A percentile compares a stretch with the other conserved stretches of the same genome.
Conservation (phyloP, 495 filamentous ascomycete genomes). For the Trichoderma virens region DNA sequence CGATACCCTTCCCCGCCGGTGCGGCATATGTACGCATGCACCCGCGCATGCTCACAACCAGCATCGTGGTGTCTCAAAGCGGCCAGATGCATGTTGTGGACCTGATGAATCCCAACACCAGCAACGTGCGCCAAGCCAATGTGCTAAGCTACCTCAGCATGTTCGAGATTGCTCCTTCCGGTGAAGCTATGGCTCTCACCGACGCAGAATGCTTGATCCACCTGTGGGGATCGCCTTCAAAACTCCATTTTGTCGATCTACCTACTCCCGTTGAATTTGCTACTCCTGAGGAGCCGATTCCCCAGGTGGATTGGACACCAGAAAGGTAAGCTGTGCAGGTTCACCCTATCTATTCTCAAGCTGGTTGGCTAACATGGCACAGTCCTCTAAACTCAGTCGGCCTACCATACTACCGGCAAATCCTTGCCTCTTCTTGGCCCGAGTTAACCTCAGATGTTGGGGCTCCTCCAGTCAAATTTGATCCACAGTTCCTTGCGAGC, state of each 20-base stretch:
- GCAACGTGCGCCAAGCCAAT: constrained; percentile 81
- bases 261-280: constrained; percentile 71
- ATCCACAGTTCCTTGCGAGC: constrained; percentile 60
- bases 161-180: constrained; percentile 85
- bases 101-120: constrained; percentile 85
- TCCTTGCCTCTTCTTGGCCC: constrained; percentile 83
- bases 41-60: constrained; percentile 85
- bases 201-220: constrained; percentile 73
- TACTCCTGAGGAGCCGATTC: constrained; percentile 43
- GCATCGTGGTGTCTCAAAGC: constrained; percentile 78
- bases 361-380: constrained; percentile 13
- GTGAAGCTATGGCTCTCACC: constrained; percentile 76
- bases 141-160: constrained; percentile 55
- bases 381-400: constrained; percentile 79
- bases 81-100: constrained; percentile 94
- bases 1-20: constrained; percentile 84
- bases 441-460: constrained; percentile 76
- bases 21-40: constrained; percentile 94
- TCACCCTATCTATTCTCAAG: not conserved
- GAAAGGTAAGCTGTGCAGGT: constrained; percentile 50
- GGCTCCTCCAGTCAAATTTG: constrained; percentile 68
- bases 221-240: constrained; percentile 86
- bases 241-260: constrained; percentile 83
- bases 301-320: constrained; percentile 53
- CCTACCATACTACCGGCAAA: constrained; percentile 88